Percentiles rank a stretch among this genome's conserved stretches.
phyloP scores from a whole-genome alignment of 306 rosid species.

The Sicyos baderoa region DNA sequence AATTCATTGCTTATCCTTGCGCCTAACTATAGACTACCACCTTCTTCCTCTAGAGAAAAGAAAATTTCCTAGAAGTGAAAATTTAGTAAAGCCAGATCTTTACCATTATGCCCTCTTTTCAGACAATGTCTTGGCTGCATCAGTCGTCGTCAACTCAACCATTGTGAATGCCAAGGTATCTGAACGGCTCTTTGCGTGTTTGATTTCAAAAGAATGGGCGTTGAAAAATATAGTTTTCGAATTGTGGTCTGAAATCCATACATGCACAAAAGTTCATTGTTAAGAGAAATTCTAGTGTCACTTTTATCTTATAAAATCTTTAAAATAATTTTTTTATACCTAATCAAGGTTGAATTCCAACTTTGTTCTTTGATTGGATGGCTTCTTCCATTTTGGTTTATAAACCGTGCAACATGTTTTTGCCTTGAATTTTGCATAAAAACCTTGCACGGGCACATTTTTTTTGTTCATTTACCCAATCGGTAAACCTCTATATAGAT shows the following conservation, averaged over 20 bases:
- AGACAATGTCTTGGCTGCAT: conserved; percentile 99
- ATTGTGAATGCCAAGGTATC: conserved; percentile 65
- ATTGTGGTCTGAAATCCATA: no score
- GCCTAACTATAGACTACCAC: conserved; percentile 82
- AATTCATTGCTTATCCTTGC: conserved; percentile 93
- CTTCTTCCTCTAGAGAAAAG: conserved; percentile 79
- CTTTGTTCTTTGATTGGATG: no score
- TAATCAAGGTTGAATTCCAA: no score
- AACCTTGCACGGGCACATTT: neutral
- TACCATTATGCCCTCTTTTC: conserved; percentile 94
- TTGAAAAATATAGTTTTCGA: conserved; percentile 24
- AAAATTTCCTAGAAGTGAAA: conserved; percentile 78
- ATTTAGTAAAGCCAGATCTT: conserved; percentile 69
- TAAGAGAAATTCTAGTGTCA: no score
- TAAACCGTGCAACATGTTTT: no score
- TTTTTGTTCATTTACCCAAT: no score
- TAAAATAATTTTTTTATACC: no score
- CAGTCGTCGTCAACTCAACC: conserved; percentile 90
- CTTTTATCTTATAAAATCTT: no score
- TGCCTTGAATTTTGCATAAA: no score
- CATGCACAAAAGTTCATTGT: no score
- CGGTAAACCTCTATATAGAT: no score
- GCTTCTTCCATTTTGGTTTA: no score
- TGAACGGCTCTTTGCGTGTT: neutral
- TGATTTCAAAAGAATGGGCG: neutral